Base-by-base conservation (phyloP, 2,329 filamentous ascomycete genomes). In the Cladosporium sp. region DNA sequence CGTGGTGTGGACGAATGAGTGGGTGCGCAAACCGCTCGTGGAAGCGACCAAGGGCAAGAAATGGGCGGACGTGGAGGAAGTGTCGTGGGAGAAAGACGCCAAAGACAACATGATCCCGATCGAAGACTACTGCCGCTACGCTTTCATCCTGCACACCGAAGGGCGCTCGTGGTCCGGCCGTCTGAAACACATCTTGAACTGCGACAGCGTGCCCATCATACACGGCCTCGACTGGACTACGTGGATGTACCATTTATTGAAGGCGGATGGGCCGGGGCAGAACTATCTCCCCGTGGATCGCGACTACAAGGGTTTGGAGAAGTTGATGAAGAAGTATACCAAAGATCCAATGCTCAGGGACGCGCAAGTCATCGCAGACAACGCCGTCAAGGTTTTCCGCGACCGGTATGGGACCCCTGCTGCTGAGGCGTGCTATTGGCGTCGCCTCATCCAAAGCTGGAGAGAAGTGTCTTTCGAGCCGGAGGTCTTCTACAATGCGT, bases 1-100 rank as follows among this genome's bases (percentile, higher is more conserved):
- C 10, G 72, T 71, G 6, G 69, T 74, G 23, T 69, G 71, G 58
- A 69, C 75, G 29, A 70, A 71, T 23, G 66, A 69, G 1, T 67
- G 66, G n/a, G 68, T 76, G 0, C 71, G 76, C 14, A 66, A 76
- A 28, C 68, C 71, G 7, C 69, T 80, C 7, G 44, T 80, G 0
- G 66, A 73, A 14, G 66, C 67, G 2, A 73, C 73, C 1, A 57
- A 70, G 7, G 74, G 69, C 5, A 75, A 78, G 64, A 33, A 66
- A 0, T 80, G 78, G 78, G 73, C 74, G 1, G 75, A 80, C 65
- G 75, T 80, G 1, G 68, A 72, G 26, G 72, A 67, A 18, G 68
- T 75, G 53, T 63, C 70, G 56, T 73, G 72, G 71, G 52, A 58
- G 28, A 33, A 23, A 14, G 62, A 29, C 16, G 62, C 62, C 7